Evolutionary conservation across 2,329 filamentous ascomycete species (phyloP).

Genomic region (Arthroderma uncinatum): DNA sequence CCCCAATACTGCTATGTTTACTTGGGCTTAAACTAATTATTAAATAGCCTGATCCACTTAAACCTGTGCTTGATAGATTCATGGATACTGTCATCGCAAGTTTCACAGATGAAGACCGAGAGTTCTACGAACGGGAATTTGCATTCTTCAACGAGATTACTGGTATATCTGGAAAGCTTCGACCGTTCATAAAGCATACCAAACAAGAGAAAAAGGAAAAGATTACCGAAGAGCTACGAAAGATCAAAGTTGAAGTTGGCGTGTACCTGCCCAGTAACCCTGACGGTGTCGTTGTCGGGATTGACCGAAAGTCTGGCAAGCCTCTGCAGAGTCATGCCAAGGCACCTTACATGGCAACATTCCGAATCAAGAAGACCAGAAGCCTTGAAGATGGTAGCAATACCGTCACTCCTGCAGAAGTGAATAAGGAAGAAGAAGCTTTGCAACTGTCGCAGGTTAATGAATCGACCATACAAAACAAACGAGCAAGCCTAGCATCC

Average conservation of each 20-base stretch:
- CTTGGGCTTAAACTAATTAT: conserved; percentile 11
- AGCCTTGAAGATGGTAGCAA: conserved; percentile 36
- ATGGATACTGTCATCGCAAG: conserved; percentile 71
- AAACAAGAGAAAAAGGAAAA: conserved; percentile 98
- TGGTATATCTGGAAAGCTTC: conserved; percentile 85
- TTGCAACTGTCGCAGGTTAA: conserved; percentile 2
- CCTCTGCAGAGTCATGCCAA: conserved; percentile 96
- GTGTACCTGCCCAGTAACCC: conserved; percentile 97
- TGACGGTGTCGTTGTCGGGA: conserved; percentile 92
- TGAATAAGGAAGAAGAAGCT: conserved; percentile 14
- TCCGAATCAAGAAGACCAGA: conserved; percentile 80
- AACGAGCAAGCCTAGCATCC: background rate
- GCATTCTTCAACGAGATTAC: conserved; percentile 98
- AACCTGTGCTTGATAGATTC: conserved; percentile 84
- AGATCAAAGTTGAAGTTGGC: conserved; percentile 92
- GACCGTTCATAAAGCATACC: conserved; percentile 78
- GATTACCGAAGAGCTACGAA: conserved; percentile 94
- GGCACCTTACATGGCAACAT: conserved; percentile 97
- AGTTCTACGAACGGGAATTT: conserved; percentile 91
- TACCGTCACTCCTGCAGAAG: conserved; percentile 39
- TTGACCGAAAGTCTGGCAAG: conserved; percentile 95
- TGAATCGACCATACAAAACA: conserved; percentile 13
- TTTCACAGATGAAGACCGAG: conserved; percentile 66
- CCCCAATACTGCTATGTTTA: conserved; percentile 6
- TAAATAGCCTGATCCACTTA: conserved; percentile 68